Conservation (phyloP, 371 early-diverging fungal genomes). For the Mucor saturninus region DNA sequence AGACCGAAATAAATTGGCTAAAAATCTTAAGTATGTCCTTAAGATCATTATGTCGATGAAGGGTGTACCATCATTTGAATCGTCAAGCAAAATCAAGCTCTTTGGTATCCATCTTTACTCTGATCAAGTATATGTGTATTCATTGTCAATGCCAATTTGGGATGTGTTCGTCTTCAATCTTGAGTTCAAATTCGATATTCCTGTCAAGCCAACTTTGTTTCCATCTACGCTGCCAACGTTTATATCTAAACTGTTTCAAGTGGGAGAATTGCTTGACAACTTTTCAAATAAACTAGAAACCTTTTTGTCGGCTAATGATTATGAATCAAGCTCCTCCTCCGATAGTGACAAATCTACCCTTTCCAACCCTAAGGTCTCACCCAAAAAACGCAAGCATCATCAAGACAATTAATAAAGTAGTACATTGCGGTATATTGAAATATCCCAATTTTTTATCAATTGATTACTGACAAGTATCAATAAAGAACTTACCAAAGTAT, state of each 20-base stretch:
- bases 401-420: too few relatives aligned
- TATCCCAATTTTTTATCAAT: too few relatives aligned
- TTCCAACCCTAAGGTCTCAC: too few relatives aligned
- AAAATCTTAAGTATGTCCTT: conserved; percentile 20
- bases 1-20: conserved; percentile 19
- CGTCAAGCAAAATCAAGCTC: conserved; percentile 8
- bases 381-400: too few relatives aligned
- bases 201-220: too few relatives aligned
- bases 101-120: conserved; percentile 20
- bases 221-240: conserved; percentile 5
- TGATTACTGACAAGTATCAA: too few relatives aligned
- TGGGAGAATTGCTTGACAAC: conserved; percentile 15
- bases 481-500: too few relatives aligned
- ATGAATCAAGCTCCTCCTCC: conserved; percentile 19
- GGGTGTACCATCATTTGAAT: conserved; percentile 2
- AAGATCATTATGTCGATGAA: conserved; percentile 12
- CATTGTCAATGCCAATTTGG: conserved; percentile 22
- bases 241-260: conserved; percentile 12
- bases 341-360: conserved; percentile 8
- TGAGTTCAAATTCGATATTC: too few relatives aligned
- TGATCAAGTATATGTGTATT: conserved; percentile 19
- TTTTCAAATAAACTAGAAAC: conserved; percentile 5
- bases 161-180: neutral
- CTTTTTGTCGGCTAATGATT: conserved; percentile 13
- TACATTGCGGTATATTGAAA: too few relatives aligned